Base-by-base conservation (phyloP, 371 early-diverging fungal genomes). In the Mortierella sp. region DNA sequence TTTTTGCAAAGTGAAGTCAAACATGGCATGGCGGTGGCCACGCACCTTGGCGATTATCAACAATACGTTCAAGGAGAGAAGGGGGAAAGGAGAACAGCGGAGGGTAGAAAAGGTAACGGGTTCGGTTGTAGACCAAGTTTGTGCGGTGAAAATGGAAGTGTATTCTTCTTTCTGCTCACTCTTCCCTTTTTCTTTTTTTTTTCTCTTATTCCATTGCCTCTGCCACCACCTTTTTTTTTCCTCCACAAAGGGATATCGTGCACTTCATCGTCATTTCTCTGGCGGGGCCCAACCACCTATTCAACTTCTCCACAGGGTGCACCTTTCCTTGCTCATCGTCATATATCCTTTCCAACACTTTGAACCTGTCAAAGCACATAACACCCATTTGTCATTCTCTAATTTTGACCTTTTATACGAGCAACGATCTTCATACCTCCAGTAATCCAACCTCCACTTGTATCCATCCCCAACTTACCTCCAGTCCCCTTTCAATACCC, bases 181-280 rank as follows among this genome's bases (percentile, higher is more conserved):
- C 2, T 47, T 49, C 16, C 24, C 45, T 26, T 20, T 47, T 37
- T 39, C 43, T 45, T 32, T 43, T 22, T 58, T 30, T 64, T 55
- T 43, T 26, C 24, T 64, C 28, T 47, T 6, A 22, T 47, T 45
- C 28, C 43, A 24, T 54, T 64, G 54, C 58, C 64, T 55, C 58
- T 22, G 39, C 70, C 49, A 20, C 55, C 28, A 26, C 37, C 10
- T 16, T 37, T 57, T 43, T 55, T 24, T 35, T 66, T 20, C 35
- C 62, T 18, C n/a, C 49, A 20, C 65, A 60, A 32, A 60, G 60
- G 60, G 24, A 20, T 59, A 43, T 43, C 14, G 14, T 26, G 11
- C 20, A 26, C 32, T 54, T 30, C 24, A 40, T 40, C 43, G 43
- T 40, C 49, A 47, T 20, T 22, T 57, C 40, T n/a, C 5, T 24